These are phyloP conservation scores for Craspedostauros australis DNA, from an alignment of 108 stramenopile species.

Conservation along the genomic window DNA sequence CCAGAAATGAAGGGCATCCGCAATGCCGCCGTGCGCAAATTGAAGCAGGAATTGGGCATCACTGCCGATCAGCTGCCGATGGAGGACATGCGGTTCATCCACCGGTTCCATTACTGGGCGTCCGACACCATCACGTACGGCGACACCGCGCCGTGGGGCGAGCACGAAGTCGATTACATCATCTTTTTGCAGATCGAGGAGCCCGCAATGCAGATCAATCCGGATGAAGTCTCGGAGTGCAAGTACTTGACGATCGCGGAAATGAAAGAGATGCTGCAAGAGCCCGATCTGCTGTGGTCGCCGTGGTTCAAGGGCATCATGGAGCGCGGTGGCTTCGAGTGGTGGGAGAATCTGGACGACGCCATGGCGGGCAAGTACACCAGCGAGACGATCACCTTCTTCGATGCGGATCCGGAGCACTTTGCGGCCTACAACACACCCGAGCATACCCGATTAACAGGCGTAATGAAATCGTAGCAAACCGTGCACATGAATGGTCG, in stretches of 20 bases:
- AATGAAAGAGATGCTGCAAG: constrained; percentile 38
- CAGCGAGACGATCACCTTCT: constrained; percentile 25
- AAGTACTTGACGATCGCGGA: constrained; percentile 38
- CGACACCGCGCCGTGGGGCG: constrained; percentile 60
- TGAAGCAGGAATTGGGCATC: constrained; percentile 79
- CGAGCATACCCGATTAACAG: constrained; percentile 25
- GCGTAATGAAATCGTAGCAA: too few species aligned
- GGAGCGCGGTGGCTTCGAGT: constrained; percentile 47
- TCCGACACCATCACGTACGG: constrained; percentile 61
- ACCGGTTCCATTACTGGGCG: constrained; percentile 80
- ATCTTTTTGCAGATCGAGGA: constrained; percentile 42
- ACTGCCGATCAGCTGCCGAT: constrained; percentile 34
- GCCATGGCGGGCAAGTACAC: constrained; percentile 30
- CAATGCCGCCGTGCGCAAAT: constrained; percentile 72
- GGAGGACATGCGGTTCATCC: constrained; percentile 62
- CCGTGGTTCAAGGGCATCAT: constrained; percentile 59
- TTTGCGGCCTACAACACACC: constrained; percentile 34
- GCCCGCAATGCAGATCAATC: constrained; percentile 35
- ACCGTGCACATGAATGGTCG: too few species aligned
- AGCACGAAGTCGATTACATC: constrained; percentile 87
- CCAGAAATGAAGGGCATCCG: constrained; percentile 55
- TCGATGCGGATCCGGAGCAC: constrained; percentile 35
- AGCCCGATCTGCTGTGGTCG: constrained; percentile 31
- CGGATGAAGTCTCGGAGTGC: constrained; percentile 66
- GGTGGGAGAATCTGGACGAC: constrained; percentile 42